phyloP scores from a whole-genome alignment of 2,329 filamentous ascomycete species.

The Ramichloridium luteum region DNA sequence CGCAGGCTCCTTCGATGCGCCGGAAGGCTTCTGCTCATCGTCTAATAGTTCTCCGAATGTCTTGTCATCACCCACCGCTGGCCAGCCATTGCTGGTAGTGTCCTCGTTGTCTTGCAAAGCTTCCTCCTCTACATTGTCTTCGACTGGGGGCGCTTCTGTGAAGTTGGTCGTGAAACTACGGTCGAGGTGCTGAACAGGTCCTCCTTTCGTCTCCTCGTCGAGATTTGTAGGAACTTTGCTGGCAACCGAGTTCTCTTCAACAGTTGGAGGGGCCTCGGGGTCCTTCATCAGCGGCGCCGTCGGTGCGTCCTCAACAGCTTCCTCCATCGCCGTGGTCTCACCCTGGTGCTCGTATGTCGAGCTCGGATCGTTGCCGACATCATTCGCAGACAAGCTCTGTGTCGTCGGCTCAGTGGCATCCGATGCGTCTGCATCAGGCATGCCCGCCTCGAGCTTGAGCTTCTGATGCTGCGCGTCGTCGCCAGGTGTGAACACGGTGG shows the following conservation, averaged over 20 bases:
- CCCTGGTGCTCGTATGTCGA: conserved; percentile 39
- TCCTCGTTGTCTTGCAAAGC: conserved; percentile 8
- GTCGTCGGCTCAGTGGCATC: conserved; percentile 21
- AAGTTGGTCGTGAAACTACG: conserved; percentile 24
- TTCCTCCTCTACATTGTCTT: conserved; percentile 5
- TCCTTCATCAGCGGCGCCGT: conserved; percentile 31
- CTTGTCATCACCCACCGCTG: conserved; percentile 20
- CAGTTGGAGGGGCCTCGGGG: conserved; percentile 23
- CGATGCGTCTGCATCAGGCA: conserved; percentile 8
- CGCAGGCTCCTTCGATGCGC: neutral
- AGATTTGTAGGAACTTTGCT: no score
- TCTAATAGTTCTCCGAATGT: conserved; percentile 22
- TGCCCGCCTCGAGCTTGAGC: conserved; percentile 12
- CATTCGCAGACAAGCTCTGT: neutral
- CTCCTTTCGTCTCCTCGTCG: no score
- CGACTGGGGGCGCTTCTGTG: conserved; percentile 14
- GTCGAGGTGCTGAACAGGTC: conserved; percentile 17
- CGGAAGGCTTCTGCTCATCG: conserved; percentile 6
- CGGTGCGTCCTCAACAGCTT: conserved; percentile 33
- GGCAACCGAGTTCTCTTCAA: conserved; percentile 2
- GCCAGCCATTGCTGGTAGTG: conserved; percentile 15
- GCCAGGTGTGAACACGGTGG: conserved; percentile 13
- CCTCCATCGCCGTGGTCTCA: conserved; percentile 32
- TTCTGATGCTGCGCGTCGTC: conserved; percentile 16
- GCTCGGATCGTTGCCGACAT: conserved; percentile 10